Base-by-base conservation (phyloP, 768 basidiomycete species). In the Panaeolus papilionaceus region DNA sequence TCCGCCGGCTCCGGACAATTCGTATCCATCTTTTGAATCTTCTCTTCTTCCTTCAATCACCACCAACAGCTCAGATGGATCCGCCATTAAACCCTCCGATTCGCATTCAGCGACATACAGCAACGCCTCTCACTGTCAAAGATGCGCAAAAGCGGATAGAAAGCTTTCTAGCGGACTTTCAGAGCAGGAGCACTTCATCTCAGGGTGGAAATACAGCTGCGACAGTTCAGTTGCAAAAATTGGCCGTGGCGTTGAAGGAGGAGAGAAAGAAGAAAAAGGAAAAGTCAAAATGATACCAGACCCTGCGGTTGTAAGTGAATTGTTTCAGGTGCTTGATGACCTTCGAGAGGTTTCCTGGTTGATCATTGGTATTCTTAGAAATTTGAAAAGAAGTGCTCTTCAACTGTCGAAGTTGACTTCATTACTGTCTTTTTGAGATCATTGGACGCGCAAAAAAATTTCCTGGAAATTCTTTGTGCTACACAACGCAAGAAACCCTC, bases 151-250 rank as follows among this genome's bases (percentile, higher is more conserved):
- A 80, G 37, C 74, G 71, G 9, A 67, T 89, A 9, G 83, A 83
- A 38, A 72, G 68, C 3, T 89, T 89, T 68, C 69, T 89, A 51
- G 77, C 79, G 28, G 83, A 88, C 64, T 85, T 87, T 68, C 80
- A 85, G 70, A 75, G 78, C 3, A 79, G 85, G 20, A 83, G 81
- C 64, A 76, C 81, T 3, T 79, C 83, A 18, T 77, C 83, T 0
- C 85, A 87, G 65, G 84, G 86, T 10, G 83, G 84, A 3, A 86
- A 86, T 68, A 82, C 83, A 0, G 82, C 88, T 4, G 86, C 88
- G 58, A 88, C 83, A 0, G 87, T 87, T 4, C 88, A 89, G 71
- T 79, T 89, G 23, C 83, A 86, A 72, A 89, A 89, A 73, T 76
- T 89, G 62, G 79, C 79, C 54, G 79, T 80, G 63, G 86, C 88